These are phyloP conservation scores for Fusarium torreyae DNA, from an alignment of 2,329 filamentous ascomycete genomes.

Conservation along the genomic window DNA sequence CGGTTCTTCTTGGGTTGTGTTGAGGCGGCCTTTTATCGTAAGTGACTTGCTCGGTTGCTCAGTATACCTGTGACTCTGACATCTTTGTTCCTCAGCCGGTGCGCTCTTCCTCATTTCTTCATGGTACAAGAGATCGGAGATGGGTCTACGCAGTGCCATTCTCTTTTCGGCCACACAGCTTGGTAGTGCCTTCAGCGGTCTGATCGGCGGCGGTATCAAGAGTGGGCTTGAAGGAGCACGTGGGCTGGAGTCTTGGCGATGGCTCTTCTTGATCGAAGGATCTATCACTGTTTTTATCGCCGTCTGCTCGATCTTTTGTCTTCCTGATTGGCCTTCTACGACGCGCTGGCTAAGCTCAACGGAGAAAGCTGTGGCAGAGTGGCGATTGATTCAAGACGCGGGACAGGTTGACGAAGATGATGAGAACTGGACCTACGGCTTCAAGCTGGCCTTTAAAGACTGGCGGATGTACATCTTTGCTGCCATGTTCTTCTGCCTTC, in stretches of 20 bases:
- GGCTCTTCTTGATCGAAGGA: constrained; percentile 28
- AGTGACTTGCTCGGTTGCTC: background rate
- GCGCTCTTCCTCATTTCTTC: constrained; percentile 31
- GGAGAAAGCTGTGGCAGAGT: constrained; percentile 26
- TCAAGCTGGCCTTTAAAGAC: constrained; percentile 29
- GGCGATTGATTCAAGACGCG: constrained; percentile 24
- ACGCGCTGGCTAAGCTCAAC: constrained; percentile 22
- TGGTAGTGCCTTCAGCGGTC: constrained; percentile 22
- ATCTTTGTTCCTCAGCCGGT: constrained; percentile 2
- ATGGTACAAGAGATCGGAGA: constrained; percentile 31
- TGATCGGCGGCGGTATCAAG: constrained; percentile 25
- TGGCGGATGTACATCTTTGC: constrained; percentile 28
- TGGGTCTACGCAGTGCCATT: constrained; percentile 23
- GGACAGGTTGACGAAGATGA: constrained; percentile 30
- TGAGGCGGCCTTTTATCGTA: constrained; percentile 14
- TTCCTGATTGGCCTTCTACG: constrained; percentile 24
- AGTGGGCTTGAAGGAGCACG: constrained; percentile 21
- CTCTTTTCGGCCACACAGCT: constrained; percentile 29
- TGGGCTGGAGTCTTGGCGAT: constrained; percentile 22
- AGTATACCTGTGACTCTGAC: background rate
- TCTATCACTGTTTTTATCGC: constrained; percentile 24
- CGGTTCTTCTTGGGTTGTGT: constrained; percentile 10
- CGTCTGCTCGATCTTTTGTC: constrained; percentile 2
- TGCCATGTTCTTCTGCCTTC: constrained; percentile 29
- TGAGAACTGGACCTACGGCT: constrained; percentile 24